Percentiles rank a stretch among this genome's conserved stretches.
Conservation (phyloP, 1,284 basidiomycete genomes). For the Hortiboletus rubellus region DNA sequence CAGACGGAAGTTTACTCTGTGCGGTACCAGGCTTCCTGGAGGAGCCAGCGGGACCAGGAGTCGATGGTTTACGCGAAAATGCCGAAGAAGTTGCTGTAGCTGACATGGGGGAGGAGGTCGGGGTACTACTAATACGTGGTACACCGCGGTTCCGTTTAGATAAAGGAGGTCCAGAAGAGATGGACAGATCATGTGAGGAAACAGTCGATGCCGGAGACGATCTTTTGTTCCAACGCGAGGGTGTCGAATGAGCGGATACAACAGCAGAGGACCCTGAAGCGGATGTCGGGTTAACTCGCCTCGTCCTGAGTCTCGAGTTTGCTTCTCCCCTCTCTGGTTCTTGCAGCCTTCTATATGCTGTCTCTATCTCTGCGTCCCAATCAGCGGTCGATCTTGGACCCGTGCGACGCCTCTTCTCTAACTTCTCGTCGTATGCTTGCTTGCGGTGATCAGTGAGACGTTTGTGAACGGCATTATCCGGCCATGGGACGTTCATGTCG, state of each 20-base stretch:
- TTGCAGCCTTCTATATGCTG: constrained; percentile 17
- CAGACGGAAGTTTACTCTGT: constrained; percentile 14
- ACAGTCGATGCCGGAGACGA: constrained; percentile 18
- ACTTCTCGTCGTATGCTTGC: constrained; percentile 49
- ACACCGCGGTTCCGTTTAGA: constrained; percentile 14
- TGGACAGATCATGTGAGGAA: constrained; percentile 19
- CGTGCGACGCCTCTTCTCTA: constrained; percentile 17
- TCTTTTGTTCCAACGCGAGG: constrained; percentile 7
- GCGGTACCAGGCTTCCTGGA: constrained; percentile 3
- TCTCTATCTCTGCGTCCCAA: constrained; percentile 34
- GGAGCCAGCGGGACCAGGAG: constrained; percentile 19
- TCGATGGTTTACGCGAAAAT: constrained; percentile 10
- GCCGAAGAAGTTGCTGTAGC: neutral
- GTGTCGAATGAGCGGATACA: constrained; percentile 2
- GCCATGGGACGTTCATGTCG: constrained; percentile 33
- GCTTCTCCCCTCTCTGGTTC: constrained; percentile 31
- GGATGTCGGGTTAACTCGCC: constrained; percentile 15
- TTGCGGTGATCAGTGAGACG: constrained; percentile 40
- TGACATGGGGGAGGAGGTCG: constrained; percentile 16
- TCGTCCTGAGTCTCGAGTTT: constrained; percentile 27
- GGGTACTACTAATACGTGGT: constrained; percentile 1
- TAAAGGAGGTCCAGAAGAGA: constrained; percentile 10
- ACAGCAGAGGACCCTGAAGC: constrained; percentile 8
- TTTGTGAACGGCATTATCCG: constrained; percentile 42
- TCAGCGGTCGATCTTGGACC: constrained; percentile 11